Base-by-base conservation (phyloP, 345 rosid genomes). In the Mallotus nudiflorus region DNA sequence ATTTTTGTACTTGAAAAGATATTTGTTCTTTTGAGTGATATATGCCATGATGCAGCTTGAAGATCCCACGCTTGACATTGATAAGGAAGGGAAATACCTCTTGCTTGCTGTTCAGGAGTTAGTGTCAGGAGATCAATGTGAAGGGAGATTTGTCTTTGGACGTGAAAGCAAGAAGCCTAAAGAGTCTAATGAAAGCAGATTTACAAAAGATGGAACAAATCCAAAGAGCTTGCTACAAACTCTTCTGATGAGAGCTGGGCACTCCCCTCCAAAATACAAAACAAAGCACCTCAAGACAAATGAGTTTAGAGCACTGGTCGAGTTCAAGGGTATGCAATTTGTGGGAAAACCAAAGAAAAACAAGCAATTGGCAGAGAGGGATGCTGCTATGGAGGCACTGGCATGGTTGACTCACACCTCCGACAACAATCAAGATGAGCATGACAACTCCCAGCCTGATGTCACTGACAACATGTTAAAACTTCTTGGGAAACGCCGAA, bases 321-420 rank as follows among this genome's bases (percentile, higher is more conserved):
- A 95, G 77, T 92, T 95, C 81, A 92, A 92, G 77, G 99, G 98
- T 12, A 92, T 95, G 97, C 99, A 95, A 50, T 95, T 95, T 69
- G 92, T 95, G 0, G 99, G 98, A 44, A 95, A 95, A 71, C 97
- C 99, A 37, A 89, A 80, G 85, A 89, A 77, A 74, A 95, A 89
- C 82, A 95, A 95, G 84, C 97, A 91, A 71, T 85, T 89, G 0
- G 97, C 99, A 1, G 99, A 95, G 87, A 85, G 92, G 75, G 98
- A 92, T 68, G 99, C 99, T 62, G 98, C 98, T 45, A 74, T 92
- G 44, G 97, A 95, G 74, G 99, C 98, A 24, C 80, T 95, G 77
- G 97, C 99, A 46, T 95, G 99, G 99, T 83, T 95, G 60, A 92
- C 94, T 24, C 98, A 91, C 52, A 92, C 97, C 44, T 84, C 91